A percentile compares a stretch with the other conserved stretches of the same genome.
Evolutionary conservation across 169 alveolate species (phyloP).

Genomic region (Plasmodium fragile): DNA sequence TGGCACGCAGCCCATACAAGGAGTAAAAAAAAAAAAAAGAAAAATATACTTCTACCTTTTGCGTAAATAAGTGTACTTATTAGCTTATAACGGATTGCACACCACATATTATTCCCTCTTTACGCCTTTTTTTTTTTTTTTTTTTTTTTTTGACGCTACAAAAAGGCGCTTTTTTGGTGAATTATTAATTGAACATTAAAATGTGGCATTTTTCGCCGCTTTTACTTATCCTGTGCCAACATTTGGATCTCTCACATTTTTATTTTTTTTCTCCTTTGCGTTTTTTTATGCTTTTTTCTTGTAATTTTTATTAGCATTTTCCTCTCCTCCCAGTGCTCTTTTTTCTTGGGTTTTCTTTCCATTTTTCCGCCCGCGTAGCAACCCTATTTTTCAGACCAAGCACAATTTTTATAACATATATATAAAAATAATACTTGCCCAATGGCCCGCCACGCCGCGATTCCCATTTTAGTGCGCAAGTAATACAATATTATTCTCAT

Average conservation of each 20-base stretch:
- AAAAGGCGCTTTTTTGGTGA: background rate
- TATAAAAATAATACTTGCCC: background rate
- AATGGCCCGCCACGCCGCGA: background rate
- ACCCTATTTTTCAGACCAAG: background rate
- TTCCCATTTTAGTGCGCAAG: background rate
- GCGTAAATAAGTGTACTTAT: background rate
- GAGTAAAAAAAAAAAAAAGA: background rate
- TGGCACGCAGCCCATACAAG: background rate
- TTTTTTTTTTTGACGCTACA: background rate
- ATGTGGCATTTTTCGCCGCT: background rate
- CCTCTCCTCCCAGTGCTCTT: background rate
- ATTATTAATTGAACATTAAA: background rate
- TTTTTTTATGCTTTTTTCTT: background rate
- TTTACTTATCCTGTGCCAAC: background rate
- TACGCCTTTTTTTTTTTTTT: background rate
- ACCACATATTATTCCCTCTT: background rate
- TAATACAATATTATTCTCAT: background rate
- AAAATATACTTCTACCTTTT: background rate
- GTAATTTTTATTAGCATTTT: background rate
- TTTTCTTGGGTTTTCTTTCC: background rate
- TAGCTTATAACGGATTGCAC: background rate
- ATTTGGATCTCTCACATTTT: background rate
- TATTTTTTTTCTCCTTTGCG: background rate
- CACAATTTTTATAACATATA: background rate
- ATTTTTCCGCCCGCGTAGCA: background rate